These are phyloP conservation scores for Glarea lozoyensis DNA, from an alignment of 495 filamentous ascomycete genomes.

Conservation along the genomic window DNA sequence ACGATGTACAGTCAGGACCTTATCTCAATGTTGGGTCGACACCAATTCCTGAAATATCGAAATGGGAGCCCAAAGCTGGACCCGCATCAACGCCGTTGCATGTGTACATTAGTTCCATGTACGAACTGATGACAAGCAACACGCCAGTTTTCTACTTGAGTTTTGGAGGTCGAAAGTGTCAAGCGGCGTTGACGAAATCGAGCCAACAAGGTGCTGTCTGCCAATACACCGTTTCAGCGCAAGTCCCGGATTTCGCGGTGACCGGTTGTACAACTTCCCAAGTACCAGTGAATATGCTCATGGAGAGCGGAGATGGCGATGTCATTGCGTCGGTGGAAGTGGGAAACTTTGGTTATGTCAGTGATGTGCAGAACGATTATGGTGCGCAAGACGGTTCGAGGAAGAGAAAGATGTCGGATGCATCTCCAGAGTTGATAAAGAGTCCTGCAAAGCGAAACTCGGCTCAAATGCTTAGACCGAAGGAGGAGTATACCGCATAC, in stretches of 20 bases:
- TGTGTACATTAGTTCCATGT: conserved; percentile 64
- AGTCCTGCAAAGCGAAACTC: conserved; percentile 25
- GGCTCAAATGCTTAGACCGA: conserved; percentile 26
- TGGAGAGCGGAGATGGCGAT: conserved; percentile 59
- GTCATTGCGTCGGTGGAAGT: conserved; percentile 55
- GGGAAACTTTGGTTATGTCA: conserved; percentile 69
- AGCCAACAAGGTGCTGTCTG: conserved; percentile 47
- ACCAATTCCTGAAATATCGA: conserved; percentile 51
- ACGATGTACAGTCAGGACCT: conserved; percentile 44
- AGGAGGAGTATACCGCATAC: conserved; percentile 28
- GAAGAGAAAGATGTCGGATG: conserved; percentile 34
- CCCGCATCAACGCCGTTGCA: conserved; percentile 56
- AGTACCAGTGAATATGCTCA: conserved; percentile 63
- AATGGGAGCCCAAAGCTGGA: conserved; percentile 60
- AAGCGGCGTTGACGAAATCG: conserved; percentile 52
- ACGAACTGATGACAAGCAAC: conserved; percentile 55
- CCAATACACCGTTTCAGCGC: conserved; percentile 63
- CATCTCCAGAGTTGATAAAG: conserved; percentile 22
- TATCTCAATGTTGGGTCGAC: conserved; percentile 41
- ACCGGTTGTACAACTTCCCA: conserved; percentile 58
- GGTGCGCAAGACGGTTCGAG: conserved; percentile 28
- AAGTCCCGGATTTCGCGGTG: conserved; percentile 59
- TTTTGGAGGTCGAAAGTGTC: conserved; percentile 65
- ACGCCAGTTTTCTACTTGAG: conserved; percentile 53
- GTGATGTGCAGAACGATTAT: conserved; percentile 27